Conservation (phyloP, 768 basidiomycete genomes). For the Xerocomus spinulosus region DNA sequence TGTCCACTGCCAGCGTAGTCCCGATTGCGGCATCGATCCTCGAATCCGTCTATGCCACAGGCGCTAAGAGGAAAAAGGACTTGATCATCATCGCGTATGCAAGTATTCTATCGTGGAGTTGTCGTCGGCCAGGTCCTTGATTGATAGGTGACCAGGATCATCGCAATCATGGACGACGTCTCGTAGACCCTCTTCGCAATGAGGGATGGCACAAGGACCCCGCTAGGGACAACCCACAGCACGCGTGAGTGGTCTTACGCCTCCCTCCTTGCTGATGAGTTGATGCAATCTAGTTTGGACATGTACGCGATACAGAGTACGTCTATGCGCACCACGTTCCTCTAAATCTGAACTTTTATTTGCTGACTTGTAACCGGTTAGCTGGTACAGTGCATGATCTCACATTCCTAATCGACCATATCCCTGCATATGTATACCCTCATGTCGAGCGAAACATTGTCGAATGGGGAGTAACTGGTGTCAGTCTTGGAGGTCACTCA, state of each 20-base stretch:
- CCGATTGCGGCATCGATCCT: slow-evolving; percentile 21
- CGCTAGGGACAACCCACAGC: slow-evolving; percentile 19
- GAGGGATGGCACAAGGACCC: slow-evolving; percentile 24
- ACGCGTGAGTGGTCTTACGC: slow-evolving; percentile 23
- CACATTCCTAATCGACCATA: slow-evolving; percentile 75
- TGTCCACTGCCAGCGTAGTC: slow-evolving; percentile 11
- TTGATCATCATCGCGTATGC: slow-evolving; percentile 27
- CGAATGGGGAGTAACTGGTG: slow-evolving; percentile 69
- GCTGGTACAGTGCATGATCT: slow-evolving; percentile 70
- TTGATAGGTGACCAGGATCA: slow-evolving; percentile 20
- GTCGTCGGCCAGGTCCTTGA: background rate
- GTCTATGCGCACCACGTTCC: background rate
- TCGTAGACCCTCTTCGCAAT: slow-evolving; percentile 23
- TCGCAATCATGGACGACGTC: slow-evolving; percentile 29
- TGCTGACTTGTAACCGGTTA: slow-evolving; percentile 10
- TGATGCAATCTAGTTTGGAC: slow-evolving; percentile 16
- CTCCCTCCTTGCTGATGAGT: slow-evolving; percentile 4
- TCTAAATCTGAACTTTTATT: background rate
- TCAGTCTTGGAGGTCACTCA: slow-evolving; percentile 82
- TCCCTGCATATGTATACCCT: slow-evolving; percentile 73
- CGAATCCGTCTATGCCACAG: slow-evolving; percentile 12
- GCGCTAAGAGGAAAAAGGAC: slow-evolving; percentile 17
- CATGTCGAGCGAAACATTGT: slow-evolving; percentile 52
- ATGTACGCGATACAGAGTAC: slow-evolving; percentile 33
- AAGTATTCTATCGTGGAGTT: slow-evolving; percentile 8